Base-by-base conservation (phyloP, 2,329 filamentous ascomycete species). In the Paecilomyces formosus region DNA sequence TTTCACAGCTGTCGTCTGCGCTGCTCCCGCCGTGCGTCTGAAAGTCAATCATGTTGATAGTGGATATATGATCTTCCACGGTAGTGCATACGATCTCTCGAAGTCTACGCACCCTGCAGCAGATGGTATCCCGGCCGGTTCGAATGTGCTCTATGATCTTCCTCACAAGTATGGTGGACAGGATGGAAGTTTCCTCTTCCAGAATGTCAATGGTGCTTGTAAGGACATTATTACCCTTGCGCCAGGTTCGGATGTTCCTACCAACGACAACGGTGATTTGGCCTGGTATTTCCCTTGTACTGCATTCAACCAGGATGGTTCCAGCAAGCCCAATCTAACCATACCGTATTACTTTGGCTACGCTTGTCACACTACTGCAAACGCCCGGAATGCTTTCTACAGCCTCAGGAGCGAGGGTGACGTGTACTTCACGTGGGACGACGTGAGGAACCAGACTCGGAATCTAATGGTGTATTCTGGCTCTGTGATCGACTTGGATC, bases 281-380 rank as follows among this genome's bases (percentile, higher is more conserved):
- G 94, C 88, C 1, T 99, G 94, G 93, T 99, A 99, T 72, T 97
- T 97, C 71, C 94, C 94, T 2, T 99, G 94, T 80, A 87, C 82
- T 3, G 81, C 89, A 1, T 95, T 92, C 81, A 95, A 95, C 65
- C 94, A 97, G 75, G 94, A 99, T 70, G 94, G 94, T 24, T 96
- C 92, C 1, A 85, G 82, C 24, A 75, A 84, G 61, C 87, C 89
- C 1, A 97, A 99, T 71, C 73, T 78, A 50, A 92, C 90, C 0
- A 80, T 81, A 45, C 82, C 85, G 0, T 88, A 88, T 72, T 97
- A 97, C 71, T 77, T 86, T 31, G 94, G 95, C 31, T 97, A 94
- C 74, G 82, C 84, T 49, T 99, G 94, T 72, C 94, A 99, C 71
- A 97, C 94, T 0, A 88, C 87, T 0, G 75, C 78, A 6, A 74